A percentile compares a stretch with the other conserved stretches of the same genome.
Evolutionary conservation across 1,139 yeast genomes (phyloP).

Genomic region (Suhomyces chickasaworum): DNA sequence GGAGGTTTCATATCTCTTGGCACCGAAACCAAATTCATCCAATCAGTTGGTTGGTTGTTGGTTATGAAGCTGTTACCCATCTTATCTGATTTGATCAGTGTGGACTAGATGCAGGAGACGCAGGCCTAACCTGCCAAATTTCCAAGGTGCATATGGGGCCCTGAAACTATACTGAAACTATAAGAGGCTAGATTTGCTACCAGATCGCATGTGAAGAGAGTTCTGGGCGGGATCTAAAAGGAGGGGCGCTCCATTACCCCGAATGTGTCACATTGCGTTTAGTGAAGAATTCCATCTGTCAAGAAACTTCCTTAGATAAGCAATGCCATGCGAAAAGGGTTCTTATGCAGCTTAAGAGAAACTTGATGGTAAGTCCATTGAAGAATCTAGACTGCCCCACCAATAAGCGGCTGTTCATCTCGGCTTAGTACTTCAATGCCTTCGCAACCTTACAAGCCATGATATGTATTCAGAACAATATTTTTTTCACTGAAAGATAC

Average conservation of each 20-base stretch:
- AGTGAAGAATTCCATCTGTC: background rate
- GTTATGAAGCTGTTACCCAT: background rate
- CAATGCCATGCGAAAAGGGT: no score
- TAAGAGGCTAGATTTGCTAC: background rate
- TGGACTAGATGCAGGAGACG: background rate
- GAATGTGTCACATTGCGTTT: background rate
- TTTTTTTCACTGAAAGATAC: background rate
- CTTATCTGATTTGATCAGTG: slow-evolving; percentile 24
- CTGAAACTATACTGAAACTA: no score
- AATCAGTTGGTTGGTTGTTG: background rate
- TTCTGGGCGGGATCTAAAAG: background rate
- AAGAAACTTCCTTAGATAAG: background rate
- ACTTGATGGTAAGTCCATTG: no score
- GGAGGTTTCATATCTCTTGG: background rate
- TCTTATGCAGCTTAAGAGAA: no score
- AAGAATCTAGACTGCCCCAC: no score
- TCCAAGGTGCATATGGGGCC: background rate
- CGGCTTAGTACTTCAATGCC: background rate
- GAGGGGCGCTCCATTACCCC: background rate
- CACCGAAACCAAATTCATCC: background rate
- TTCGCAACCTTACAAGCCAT: background rate
- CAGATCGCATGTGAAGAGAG: background rate
- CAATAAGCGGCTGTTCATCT: no score
- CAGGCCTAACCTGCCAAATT: no score
- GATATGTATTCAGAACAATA: background rate